These are phyloP conservation scores for Arabidopsis lyrata DNA, from an alignment of 441 rosid genomes.

Conservation along the genomic window DNA sequence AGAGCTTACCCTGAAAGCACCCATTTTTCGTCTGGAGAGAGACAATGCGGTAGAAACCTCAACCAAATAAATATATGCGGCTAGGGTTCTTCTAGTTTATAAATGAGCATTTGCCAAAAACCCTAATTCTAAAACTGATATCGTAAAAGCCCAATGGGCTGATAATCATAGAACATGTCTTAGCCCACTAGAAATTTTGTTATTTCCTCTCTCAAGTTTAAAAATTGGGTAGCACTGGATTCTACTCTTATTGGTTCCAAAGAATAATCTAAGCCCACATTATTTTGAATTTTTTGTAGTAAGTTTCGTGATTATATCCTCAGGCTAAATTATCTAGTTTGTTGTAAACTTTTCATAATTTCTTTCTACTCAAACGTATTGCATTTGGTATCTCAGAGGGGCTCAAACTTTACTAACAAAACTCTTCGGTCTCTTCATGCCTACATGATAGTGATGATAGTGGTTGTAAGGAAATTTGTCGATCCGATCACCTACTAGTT, in stretches of 20 bases:
- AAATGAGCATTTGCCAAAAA: constrained; percentile 28
- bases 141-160: constrained; percentile 38
- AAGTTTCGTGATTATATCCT: no score
- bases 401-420: background rate
- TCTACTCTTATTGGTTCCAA: background rate
- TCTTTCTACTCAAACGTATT: background rate
- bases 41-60: constrained; percentile 6
- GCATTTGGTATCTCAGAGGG: background rate
- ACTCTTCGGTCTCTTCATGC: background rate
- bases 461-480: no score
- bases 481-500: no score
- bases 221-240: background rate
- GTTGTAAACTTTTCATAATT: background rate
- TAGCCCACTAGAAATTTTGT: background rate
- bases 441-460: background rate
- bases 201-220: background rate
- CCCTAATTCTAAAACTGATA: constrained; percentile 10
- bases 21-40: constrained; percentile 40
- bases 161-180: background rate
- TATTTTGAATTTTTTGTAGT: no score
- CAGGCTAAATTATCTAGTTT: no score
- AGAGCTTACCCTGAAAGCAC: constrained; percentile 41
- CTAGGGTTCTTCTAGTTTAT: constrained; percentile 33
- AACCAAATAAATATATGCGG: constrained; percentile 27
- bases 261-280: background rate